phyloP scores from a whole-genome alignment of 345 rosid genomes.

The Ailanthus altissimus region DNA sequence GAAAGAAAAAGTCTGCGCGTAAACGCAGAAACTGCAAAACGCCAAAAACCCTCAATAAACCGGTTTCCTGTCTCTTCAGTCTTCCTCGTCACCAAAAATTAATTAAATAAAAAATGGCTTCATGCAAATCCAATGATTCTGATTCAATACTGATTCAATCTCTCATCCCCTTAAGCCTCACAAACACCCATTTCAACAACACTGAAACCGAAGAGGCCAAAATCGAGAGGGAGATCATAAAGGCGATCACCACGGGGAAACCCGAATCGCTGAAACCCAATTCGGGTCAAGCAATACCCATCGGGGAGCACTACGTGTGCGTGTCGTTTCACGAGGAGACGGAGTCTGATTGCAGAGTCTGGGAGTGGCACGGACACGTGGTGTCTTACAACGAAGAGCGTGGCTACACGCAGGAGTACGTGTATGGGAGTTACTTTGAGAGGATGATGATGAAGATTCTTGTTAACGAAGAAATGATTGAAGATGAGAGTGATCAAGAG shows the following conservation, averaged over 20 bases:
- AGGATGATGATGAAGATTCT: slow-evolving; percentile 1
- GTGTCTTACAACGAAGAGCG: neutral
- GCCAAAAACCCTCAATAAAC: no score
- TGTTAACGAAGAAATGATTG: slow-evolving; percentile 3
- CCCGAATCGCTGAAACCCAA: slow-evolving; percentile 22
- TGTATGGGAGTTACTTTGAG: slow-evolving; percentile 22
- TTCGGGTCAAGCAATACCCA: slow-evolving; percentile 17
- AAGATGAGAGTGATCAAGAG: slow-evolving; percentile 9
- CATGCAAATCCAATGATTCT: slow-evolving; percentile 5
- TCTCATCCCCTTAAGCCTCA: neutral
- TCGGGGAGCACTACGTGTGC: slow-evolving; percentile 19
- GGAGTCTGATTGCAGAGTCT: slow-evolving; percentile 15
- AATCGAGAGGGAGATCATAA: slow-evolving; percentile 15
- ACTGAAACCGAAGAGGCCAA: slow-evolving; percentile 8
- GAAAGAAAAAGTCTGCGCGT: no score
- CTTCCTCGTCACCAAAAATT: neutral
- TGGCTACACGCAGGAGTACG: slow-evolving; percentile 20
- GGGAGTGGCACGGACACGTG: slow-evolving; percentile 26
- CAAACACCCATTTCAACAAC: neutral
- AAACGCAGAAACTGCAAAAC: no score
- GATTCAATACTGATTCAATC: slow-evolving; percentile 13
- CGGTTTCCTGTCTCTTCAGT: no score
- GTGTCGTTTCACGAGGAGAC: slow-evolving; percentile 12
- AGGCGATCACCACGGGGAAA: neutral
- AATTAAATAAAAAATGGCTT: neutral